These are phyloP conservation scores for Firmiana major DNA, from an alignment of 345 rosid genomes.

Conservation along the genomic window DNA sequence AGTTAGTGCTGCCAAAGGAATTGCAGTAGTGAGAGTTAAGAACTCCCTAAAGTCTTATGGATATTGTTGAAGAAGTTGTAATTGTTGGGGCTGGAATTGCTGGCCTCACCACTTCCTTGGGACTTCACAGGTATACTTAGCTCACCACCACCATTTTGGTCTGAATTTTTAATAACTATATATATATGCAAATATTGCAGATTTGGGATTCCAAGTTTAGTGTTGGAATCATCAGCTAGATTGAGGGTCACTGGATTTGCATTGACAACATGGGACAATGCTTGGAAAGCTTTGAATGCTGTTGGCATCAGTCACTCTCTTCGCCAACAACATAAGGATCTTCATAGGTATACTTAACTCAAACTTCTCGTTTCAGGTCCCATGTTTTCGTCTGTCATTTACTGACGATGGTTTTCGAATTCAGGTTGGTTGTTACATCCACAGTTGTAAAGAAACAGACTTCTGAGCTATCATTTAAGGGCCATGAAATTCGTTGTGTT, in stretches of 20 bases:
- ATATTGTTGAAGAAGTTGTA: conserved; percentile 31
- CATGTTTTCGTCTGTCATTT: no score
- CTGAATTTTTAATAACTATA: background rate
- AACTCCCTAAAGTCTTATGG: conserved; percentile 2
- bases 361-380: background rate
- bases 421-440: conserved; percentile 35
- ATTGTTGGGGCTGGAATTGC: conserved; percentile 70
- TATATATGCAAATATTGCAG: conserved; percentile 25
- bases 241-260: conserved; percentile 64
- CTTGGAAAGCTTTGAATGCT: conserved; percentile 72
- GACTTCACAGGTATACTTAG: conserved; percentile 48
- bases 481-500: conserved; percentile 47
- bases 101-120: conserved; percentile 61
- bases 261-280: conserved; percentile 47
- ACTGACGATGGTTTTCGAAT: background rate
- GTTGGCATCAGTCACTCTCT: conserved; percentile 44
- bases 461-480: conserved; percentile 17
- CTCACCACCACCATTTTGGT: no score
- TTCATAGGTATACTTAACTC: conserved; percentile 29
- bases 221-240: conserved; percentile 54
- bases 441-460: conserved; percentile 16
- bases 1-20: no score
- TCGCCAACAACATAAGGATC: conserved; percentile 34
- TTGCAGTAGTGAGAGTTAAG: no score
- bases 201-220: conserved; percentile 58